Conservation (phyloP, 2,329 filamentous ascomycete species). For the Aureobasidium sp. region DNA sequence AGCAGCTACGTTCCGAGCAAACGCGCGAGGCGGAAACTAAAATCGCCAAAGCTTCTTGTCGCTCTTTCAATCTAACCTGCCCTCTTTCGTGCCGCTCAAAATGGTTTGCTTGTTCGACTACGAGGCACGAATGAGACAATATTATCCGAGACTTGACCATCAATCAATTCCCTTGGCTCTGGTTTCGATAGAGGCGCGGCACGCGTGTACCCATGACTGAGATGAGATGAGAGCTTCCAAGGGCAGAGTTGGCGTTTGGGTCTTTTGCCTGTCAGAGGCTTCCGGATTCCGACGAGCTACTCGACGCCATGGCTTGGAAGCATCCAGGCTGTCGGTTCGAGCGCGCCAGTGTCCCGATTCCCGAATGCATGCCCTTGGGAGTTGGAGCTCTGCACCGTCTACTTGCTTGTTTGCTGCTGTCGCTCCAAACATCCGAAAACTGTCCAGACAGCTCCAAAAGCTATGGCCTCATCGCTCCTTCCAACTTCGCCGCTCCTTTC, state of each 20-base stretch:
- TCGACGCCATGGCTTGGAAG: background rate
- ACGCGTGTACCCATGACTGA: background rate
- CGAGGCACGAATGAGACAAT: background rate
- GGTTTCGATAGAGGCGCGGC: background rate
- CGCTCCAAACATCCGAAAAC: background rate
- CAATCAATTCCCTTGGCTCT: background rate
- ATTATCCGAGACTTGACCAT: background rate
- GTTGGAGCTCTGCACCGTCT: background rate
- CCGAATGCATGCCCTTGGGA: background rate
- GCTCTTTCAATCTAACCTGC: background rate
- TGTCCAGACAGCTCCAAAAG: background rate
- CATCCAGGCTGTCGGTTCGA: background rate
- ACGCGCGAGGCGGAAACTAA: conserved; percentile 5
- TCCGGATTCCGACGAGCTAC: background rate
- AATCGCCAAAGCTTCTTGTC: background rate
- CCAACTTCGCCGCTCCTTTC: background rate
- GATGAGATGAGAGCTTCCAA: background rate
- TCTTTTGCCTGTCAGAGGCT: conserved; percentile 1
- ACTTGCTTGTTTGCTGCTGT: background rate
- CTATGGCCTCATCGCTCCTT: background rate
- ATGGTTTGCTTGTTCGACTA: background rate
- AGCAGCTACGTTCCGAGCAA: conserved; percentile 1
- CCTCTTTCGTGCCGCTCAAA: background rate
- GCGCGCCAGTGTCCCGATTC: background rate
- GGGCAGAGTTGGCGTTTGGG: background rate